Base-by-base conservation (phyloP, 495 filamentous ascomycete genomes). In the Peziza echinospora region DNA sequence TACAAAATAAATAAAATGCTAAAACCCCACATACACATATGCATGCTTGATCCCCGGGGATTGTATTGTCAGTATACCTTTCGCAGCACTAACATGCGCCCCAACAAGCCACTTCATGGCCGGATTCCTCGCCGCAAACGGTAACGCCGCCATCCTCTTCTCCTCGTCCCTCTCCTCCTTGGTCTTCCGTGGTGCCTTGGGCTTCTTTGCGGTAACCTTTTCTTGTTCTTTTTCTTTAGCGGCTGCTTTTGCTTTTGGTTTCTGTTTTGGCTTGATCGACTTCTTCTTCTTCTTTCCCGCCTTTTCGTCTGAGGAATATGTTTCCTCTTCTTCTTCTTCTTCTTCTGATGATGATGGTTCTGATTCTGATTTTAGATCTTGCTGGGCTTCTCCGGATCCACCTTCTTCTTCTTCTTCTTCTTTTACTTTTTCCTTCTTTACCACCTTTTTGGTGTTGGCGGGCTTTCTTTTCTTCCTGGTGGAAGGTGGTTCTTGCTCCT, bases 61-160 rank as follows among this genome's bases (percentile, higher is more conserved):
- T 72, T 0, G 86, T 69, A 57, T 94, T 93, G 49, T 94, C n/a
- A n/a, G 85, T 2, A 94, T 51, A 80, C 82, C 86, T 67, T 84
- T 84, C 3, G 91, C 85, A 48, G 70, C 75, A 58, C 79, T 85
- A 39, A 96, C 84, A 60, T 97, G 89, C 1, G 89, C 89, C 8
- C 89, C 89, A 24, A 97, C 77, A 50, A 81, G 72, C 73, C 94
- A 81, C 49, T 78, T 78, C 49, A 87, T 62, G 0, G 75, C 73
- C 3, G 67, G 60, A 0, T 83, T 80, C 23, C 89, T 68, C 11
- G 69, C 59, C 24, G 76, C 78, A 5, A 93, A 59, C 0, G 82
- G 78, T 68, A 82, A 71, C 25, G 52, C 56, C 40, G 68, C 61
- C n/a, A 65, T n/a, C n/a, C n/a, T n/a, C n/a, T n/a, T n/a, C n/a